Percentiles rank a stretch among this genome's conserved stretches.
phyloP scores from a whole-genome alignment of 1,139 yeast genomes.

The Saccharomyces uvarum region DNA sequence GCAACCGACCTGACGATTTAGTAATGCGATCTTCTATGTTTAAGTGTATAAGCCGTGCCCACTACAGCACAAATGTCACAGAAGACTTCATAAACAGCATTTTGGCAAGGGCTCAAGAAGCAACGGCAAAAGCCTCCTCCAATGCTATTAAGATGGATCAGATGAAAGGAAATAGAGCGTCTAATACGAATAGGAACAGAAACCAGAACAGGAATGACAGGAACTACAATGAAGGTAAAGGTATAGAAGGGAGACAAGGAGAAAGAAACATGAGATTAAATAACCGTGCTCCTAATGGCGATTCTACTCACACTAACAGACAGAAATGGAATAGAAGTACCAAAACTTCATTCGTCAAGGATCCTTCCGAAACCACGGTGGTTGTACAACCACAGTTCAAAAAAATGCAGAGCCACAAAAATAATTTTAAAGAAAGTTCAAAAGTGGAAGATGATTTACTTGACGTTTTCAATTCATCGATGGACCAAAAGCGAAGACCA shows the following conservation, averaged over 20 bases:
- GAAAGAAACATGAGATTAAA: not conserved
- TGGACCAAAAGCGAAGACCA: conserved; percentile 8
- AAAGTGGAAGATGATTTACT: conserved; percentile 1
- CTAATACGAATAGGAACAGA: not conserved
- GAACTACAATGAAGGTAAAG: not conserved
- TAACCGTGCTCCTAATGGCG: not conserved
- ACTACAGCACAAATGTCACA: conserved; percentile 19
- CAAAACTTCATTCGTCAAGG: not conserved
- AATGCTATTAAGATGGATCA: not conserved
- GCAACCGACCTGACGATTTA: not conserved
- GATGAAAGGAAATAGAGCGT: not conserved
- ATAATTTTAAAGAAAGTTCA: not conserved
- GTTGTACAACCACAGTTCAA: conserved; percentile 4
- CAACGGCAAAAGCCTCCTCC: conserved; percentile 11
- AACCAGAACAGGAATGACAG: conserved; percentile 1
- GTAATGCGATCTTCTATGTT: not conserved
- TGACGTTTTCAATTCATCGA: conserved; percentile 1
- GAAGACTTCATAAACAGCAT: conserved; percentile 22
- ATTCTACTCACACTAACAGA: not conserved
- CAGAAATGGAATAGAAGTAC: not conserved
- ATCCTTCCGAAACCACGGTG: not conserved
- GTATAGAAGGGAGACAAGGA: not conserved
- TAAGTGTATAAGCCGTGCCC: not conserved
- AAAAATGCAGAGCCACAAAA: conserved; percentile 1
- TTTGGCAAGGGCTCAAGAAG: conserved; percentile 21